Conservation (phyloP, 2,329 filamentous ascomycete genomes). For the Coniochaeta pulveracea region DNA sequence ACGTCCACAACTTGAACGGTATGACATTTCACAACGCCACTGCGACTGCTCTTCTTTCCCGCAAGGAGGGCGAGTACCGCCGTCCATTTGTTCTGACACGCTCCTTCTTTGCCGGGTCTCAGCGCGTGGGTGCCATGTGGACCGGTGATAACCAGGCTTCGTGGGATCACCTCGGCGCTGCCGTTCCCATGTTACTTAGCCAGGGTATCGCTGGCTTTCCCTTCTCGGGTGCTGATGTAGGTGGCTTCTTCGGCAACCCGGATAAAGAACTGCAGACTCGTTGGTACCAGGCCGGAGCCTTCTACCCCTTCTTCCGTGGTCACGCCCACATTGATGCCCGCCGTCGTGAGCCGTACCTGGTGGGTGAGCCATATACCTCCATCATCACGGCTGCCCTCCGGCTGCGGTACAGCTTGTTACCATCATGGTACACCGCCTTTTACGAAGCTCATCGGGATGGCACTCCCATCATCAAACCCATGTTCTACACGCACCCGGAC, state of each 20-base stretch:
- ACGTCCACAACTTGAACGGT: conserved; percentile 92
- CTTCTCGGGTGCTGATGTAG: conserved; percentile 90
- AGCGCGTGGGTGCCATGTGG: conserved; percentile 93
- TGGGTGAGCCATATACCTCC: conserved; percentile 70
- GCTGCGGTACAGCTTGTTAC: conserved; percentile 79
- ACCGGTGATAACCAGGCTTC: conserved; percentile 93
- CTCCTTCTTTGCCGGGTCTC: conserved; percentile 83
- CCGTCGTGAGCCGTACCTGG: conserved; percentile 83
- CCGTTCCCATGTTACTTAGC: conserved; percentile 86
- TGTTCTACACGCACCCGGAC: conserved; percentile 82
- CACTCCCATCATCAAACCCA: conserved; percentile 78
- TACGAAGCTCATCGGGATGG: conserved; percentile 75
- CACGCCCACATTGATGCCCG: conserved; percentile 96
- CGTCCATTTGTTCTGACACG: conserved; percentile 90
- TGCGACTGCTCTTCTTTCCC: conserved; percentile 69
- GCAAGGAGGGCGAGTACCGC: conserved; percentile 74
- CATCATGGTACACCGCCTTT: conserved; percentile 95
- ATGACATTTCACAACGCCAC: conserved; percentile 94
- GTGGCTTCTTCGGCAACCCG: conserved; percentile 96
- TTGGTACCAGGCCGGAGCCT: conserved; percentile 95
- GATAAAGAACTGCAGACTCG: conserved; percentile 82
- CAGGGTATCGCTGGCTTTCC: conserved; percentile 90
- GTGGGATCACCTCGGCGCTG: conserved; percentile 83
- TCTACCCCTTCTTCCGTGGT: conserved; percentile 96
- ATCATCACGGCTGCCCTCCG: conserved; percentile 84